Evolutionary conservation across 2,329 filamentous ascomycete genomes (phyloP), one percentile per base, ranked within the genome.

Genomic region (Cladophialophora psammophila): DNA sequence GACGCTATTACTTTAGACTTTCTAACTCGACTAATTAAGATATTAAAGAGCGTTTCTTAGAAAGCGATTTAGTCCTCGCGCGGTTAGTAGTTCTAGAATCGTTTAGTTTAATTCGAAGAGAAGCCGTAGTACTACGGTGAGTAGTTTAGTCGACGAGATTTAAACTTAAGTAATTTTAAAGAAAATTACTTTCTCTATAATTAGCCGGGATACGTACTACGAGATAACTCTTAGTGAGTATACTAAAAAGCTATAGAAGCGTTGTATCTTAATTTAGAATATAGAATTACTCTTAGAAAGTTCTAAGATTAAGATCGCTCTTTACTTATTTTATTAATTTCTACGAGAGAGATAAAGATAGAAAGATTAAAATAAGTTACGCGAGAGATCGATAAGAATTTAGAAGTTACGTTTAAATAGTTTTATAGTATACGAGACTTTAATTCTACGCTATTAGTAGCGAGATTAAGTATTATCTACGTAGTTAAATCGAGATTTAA

Each of bases 231-330:
- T 18, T 59, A 59, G 56, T 59, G 18, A 18, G 8, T 59, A 42
- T 59, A 59, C 56, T 59, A 59, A 36, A 59, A 59, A n/a, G 10
- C 9, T 2, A 9, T 32, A 7, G 32, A 10, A 12, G 38, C 36
- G 6, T n/a, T 59, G 45, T 59, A 59, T 59, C 18, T 45, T 59
- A 45, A 42, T 8, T 18, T 34, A 45, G n/a, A 45, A 3, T 42
- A 45, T n/a, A 15, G n/a, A 5, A 59, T 59, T 18, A 18, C 36
- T 31, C 20, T 31, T 34, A 34, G 38, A 45, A 59, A 8, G 20
- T 59, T 42, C 20, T 34, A 9, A 2, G n/a, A 18, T 1, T 9
- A 8, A 8, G 5, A 32, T 10, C 15, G 32, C 4, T 15, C 18
- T 1, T 1, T 31, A 5, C 6, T 32, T 45, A 35, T 6, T 26